Evolutionary conservation across 257 asterid genomes (phyloP).

Genomic region (Scutellaria minor): DNA sequence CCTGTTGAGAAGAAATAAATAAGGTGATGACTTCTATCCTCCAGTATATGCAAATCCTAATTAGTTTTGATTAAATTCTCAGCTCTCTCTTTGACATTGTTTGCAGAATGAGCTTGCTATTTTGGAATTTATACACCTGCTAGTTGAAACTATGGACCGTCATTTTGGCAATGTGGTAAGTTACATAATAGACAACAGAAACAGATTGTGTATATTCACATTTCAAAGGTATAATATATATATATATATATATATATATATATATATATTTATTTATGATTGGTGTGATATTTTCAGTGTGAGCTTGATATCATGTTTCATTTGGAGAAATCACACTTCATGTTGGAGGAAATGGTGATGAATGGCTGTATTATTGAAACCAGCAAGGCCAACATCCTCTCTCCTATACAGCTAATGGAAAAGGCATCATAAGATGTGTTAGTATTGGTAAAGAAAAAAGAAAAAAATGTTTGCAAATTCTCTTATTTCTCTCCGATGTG

Average conservation of each 20-base stretch:
- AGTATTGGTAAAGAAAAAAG: no score
- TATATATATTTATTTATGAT: no score
- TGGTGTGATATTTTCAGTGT: slow-evolving; percentile 54
- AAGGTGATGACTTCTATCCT: not conserved
- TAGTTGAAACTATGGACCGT: slow-evolving; percentile 99
- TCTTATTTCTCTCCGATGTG: no score
- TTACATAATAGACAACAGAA: not conserved
- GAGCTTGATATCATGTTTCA: slow-evolving; percentile 97
- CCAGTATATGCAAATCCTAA: not conserved
- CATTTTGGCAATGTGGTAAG: slow-evolving; percentile 98
- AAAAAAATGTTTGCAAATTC: no score
- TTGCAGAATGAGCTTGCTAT: slow-evolving; percentile 96
- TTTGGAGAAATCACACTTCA: slow-evolving; percentile 96
- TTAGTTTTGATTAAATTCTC: not conserved
- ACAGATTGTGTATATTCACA: not conserved
- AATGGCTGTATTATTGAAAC: slow-evolving; percentile 93
- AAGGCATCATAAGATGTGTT: slow-evolving; percentile 57
- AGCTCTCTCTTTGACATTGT: slow-evolving; percentile 16
- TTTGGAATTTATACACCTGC: slow-evolving; percentile 88
- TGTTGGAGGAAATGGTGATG: slow-evolving; percentile 99
- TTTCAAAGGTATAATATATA: not conserved
- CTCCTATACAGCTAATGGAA: slow-evolving; percentile 84
- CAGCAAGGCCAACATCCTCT: slow-evolving; percentile 82
- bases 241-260: no score
- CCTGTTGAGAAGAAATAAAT: no score